Base-by-base conservation (phyloP, 2,329 filamentous ascomycete species). In the Epichloe sibirici region DNA sequence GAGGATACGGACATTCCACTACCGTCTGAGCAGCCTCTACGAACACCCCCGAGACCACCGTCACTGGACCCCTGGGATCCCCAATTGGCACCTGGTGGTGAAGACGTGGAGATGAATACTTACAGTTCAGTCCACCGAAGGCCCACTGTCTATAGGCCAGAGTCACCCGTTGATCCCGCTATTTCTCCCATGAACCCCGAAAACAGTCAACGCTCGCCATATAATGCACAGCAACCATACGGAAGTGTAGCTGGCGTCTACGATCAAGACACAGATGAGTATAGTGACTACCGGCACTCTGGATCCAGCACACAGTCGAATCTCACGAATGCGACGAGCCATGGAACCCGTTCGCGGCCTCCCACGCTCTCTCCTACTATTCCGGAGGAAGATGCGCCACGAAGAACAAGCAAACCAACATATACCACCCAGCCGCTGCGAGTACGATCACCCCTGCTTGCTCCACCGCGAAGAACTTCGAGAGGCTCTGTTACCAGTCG, bases 1-100 rank as follows among this genome's bases (percentile, higher is more conserved):
- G 44, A 50, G 4, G 40, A 31, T 40, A 11, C 44, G 17, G 39
- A 11, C 28, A 35, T 55, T 2, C 51, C 42, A 11, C 52, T 56
- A 5, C 49, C 51, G 17, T 57, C 55, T 3, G 51, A 55, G 37
- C 56, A 52, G 40, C 55, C 11, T 49, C 66, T 62, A 39, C 60
- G n/a, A 11, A 57, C 57, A 23, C 59, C 64, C 1, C 63, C 65
- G 5, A 56, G 59, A n/a, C 71, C 70, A 3, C 71, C 72, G 9
- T 71, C 69, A 6, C 55, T 64, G 11, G 70, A 74, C 50, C 72
- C 72, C 6, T 75, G 72, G 73, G 68, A 74, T 53, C 58, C 68
- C 38, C 61, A 63, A 23, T 53, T 54, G 34, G 55, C 58, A 17
- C 60, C 59, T 17, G 51, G 49, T 15, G 53, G 49, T n/a, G 54